Percentiles rank a stretch among this genome's conserved stretches.
These are phyloP conservation scores for Phytopythium montanum DNA, from an alignment of 352 stramenopile genomes.

Conservation along the genomic window DNA sequence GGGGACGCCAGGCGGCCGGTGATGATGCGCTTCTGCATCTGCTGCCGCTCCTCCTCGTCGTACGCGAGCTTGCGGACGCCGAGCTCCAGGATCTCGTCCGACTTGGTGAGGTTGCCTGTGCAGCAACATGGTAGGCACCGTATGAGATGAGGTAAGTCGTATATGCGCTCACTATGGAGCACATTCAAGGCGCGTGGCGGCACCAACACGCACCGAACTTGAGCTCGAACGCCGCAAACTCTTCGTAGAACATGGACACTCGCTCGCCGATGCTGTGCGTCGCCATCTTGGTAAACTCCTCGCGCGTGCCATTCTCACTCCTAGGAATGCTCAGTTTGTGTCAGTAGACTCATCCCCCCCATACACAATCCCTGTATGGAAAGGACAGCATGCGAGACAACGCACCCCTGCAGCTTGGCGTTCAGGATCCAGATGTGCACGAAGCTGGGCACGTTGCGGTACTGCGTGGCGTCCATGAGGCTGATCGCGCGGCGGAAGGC, in stretches of 20 bases:
- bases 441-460: constrained; percentile 29
- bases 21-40: constrained; percentile 32
- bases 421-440: constrained; percentile 63
- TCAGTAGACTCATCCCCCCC: not conserved
- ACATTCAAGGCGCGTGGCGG: not conserved
- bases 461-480: constrained; percentile 29
- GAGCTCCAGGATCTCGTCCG: constrained; percentile 49
- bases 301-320: constrained; percentile 37
- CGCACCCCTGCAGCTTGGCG: constrained; percentile 45
- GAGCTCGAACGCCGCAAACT: constrained; percentile 65
- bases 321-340: constrained; percentile 8
- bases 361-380: too few species aligned
- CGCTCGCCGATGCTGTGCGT: constrained; percentile 45
- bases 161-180: not conserved
- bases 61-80: constrained; percentile 43
- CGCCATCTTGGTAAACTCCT: constrained; percentile 60
- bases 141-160: not conserved
- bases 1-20: constrained; percentile 18
- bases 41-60: constrained; percentile 30
- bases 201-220: constrained; percentile 18
- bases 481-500: constrained; percentile 40
- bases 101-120: constrained; percentile 38
- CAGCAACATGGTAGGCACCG: not conserved
- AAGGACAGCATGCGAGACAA: not conserved
- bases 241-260: constrained; percentile 49